Evolutionary conservation across 1,139 yeast species (phyloP).

Genomic region (Hansenula lynferdii): DNA sequence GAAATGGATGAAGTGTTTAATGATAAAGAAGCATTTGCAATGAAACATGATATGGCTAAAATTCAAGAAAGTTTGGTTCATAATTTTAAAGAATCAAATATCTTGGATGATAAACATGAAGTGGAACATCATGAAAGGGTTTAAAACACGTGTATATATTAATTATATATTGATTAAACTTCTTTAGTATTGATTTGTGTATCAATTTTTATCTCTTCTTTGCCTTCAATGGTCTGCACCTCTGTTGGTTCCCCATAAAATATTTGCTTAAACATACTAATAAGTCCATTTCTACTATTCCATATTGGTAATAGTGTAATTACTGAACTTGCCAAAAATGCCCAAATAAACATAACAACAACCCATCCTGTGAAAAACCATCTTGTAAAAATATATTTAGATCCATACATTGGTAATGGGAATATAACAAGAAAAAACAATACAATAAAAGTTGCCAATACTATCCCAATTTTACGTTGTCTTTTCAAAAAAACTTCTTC

Average conservation of each 20-base stretch:
- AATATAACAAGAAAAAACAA: conserved; percentile 21
- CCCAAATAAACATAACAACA: conserved; percentile 35
- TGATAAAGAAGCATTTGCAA: conserved; percentile 17
- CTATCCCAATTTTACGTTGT: conserved; percentile 1
- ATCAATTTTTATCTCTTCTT: too few species aligned
- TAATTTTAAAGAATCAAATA: not conserved
- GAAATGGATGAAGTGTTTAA: conserved; percentile 48
- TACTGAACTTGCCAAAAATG: conserved; percentile 27
- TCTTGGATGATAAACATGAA: not conserved
- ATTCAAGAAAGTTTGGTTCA: not conserved
- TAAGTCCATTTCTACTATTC: conserved; percentile 27
- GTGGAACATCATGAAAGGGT: not conserved
- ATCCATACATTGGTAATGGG: conserved; percentile 32
- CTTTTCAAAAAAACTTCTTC: conserved; percentile 16
- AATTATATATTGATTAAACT: too few species aligned
- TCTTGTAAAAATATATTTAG: conserved; percentile 28
- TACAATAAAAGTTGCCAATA: not conserved
- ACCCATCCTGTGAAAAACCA: conserved; percentile 34
- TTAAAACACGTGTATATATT: too few species aligned
- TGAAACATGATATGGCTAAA: conserved; percentile 3
- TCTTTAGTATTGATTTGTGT: too few species aligned
- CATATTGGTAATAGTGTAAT: conserved; percentile 32
- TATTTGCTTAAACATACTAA: conserved; percentile 1
- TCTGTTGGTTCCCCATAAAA: too few species aligned
- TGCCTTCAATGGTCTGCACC: too few species aligned